These are phyloP conservation scores for Diplodia seriata DNA, from an alignment of 2,329 filamentous ascomycete species.

Conservation along the genomic window DNA sequence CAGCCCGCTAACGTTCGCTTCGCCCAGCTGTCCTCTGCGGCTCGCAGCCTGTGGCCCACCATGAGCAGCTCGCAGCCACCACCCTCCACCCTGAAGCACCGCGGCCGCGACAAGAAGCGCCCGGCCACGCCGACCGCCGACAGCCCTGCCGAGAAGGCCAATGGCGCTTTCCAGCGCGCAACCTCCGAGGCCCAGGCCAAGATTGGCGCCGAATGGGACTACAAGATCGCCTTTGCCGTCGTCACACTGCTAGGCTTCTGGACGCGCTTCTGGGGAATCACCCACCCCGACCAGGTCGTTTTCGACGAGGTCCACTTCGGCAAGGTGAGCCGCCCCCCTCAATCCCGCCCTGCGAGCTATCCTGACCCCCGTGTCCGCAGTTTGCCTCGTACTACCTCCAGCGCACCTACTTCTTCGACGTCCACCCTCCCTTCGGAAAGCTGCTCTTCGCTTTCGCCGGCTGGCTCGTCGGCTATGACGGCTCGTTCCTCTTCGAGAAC, in stretches of 20 bases:
- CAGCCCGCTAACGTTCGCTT: slow-evolving; percentile 25
- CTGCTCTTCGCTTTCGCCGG: slow-evolving; percentile 96
- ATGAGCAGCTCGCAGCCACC: slow-evolving; percentile 29
- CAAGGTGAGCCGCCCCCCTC: slow-evolving; percentile 71
- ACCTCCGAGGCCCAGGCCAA: slow-evolving; percentile 45
- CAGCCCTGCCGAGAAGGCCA: slow-evolving; percentile 36
- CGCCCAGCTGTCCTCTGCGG: slow-evolving; percentile 44
- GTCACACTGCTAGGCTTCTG: slow-evolving; percentile 86
- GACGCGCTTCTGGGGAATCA: slow-evolving; percentile 95
- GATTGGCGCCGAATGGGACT: slow-evolving; percentile 74
- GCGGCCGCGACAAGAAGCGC: slow-evolving; percentile 48
- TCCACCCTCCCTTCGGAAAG: slow-evolving; percentile 97
- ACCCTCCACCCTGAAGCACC: slow-evolving; percentile 43
- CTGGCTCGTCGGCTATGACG: slow-evolving; percentile 97
- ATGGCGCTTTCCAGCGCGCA: slow-evolving; percentile 42
- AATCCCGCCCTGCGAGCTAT: not conserved
- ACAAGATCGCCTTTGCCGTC: slow-evolving; percentile 77
- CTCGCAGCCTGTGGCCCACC: slow-evolving; percentile 37
- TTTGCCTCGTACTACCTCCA: slow-evolving; percentile 80
- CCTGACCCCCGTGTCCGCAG: slow-evolving; percentile 39
- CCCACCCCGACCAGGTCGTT: slow-evolving; percentile 93
- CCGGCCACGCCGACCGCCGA: slow-evolving; percentile 47
- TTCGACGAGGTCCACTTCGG: slow-evolving; percentile 99
- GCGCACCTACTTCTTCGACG: slow-evolving; percentile 99
- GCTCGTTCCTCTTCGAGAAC: slow-evolving; percentile 97